A percentile compares a stretch with the other conserved stretches of the same genome.
phyloP scores from a whole-genome alignment of 331 rosid species.

The Quercus tomentella region DNA sequence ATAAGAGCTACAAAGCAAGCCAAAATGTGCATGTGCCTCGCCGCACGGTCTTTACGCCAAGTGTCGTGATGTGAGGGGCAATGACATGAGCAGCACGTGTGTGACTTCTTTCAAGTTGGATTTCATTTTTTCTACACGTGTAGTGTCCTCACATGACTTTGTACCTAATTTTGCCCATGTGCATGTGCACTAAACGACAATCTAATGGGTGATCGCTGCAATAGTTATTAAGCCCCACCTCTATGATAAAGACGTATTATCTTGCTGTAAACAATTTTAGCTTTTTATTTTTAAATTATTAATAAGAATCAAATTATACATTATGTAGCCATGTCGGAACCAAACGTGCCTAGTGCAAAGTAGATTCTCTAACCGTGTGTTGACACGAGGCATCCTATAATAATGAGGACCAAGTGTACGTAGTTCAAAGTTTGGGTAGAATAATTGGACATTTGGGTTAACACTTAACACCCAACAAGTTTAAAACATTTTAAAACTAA shows the following conservation, averaged over 20 bases:
- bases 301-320: not conserved
- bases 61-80: constrained; percentile 13
- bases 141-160: constrained; percentile 30
- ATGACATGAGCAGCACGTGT: constrained; percentile 21
- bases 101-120: constrained; percentile 6
- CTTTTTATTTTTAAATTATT: not conserved
- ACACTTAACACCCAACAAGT: too few species aligned
- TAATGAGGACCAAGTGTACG: not conserved
- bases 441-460: too few species aligned
- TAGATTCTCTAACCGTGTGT: constrained; percentile 5
- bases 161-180: constrained; percentile 48
- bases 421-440: too few species aligned
- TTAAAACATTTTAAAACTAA: too few species aligned
- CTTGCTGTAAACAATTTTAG: not conserved
- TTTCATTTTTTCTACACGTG: constrained; percentile 20
- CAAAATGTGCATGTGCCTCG: constrained; percentile 32
- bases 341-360: not conserved
- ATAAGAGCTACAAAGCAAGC: not conserved
- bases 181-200: constrained; percentile 31
- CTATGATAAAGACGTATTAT: constrained; percentile 5
- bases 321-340: not conserved
- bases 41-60: constrained; percentile 16
- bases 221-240: constrained; percentile 10
- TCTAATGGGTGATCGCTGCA: constrained; percentile 12
- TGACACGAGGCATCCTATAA: constrained; percentile 24